These are phyloP conservation scores for Neurospora sp. DNA, from an alignment of 495 filamentous ascomycete genomes.

Conservation along the genomic window DNA sequence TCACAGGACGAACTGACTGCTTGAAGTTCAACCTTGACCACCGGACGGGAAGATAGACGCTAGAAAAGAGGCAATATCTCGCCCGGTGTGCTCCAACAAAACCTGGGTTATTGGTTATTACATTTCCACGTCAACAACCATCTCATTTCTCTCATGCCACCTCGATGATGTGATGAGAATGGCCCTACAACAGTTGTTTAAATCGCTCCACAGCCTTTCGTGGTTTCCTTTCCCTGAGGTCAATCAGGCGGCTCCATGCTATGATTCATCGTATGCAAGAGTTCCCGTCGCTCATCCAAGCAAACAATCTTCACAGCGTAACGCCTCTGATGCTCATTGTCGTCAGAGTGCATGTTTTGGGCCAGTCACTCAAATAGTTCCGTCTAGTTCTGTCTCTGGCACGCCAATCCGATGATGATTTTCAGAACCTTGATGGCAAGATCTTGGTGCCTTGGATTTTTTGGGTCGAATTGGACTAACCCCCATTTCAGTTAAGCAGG, in stretches of 20 bases:
- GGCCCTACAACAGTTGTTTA: not conserved
- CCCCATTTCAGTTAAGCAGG: not conserved
- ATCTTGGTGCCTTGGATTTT: not conserved
- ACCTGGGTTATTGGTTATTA: not conserved
- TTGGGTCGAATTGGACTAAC: not conserved
- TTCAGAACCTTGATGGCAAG: not conserved
- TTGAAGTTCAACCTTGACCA: not conserved
- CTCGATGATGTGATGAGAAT: not conserved
- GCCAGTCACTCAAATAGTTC: not conserved
- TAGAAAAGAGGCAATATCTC: not conserved
- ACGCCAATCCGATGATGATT: not conserved
- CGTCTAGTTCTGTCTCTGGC: not conserved
- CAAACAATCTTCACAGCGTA: not conserved
- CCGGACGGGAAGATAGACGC: not conserved
- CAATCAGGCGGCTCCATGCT: not conserved
- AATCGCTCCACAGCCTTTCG: not conserved
- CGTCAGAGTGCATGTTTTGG: not conserved
- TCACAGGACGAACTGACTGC: not conserved
- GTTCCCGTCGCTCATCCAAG: not conserved
- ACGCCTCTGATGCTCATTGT: not conserved
- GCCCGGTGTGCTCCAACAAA: not conserved
- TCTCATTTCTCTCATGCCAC: not conserved
- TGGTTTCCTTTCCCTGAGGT: not conserved
- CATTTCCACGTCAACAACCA: not conserved
- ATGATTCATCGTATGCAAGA: not conserved